These are phyloP conservation scores for Globisporangium carolinianum DNA, from an alignment of 352 stramenopile species.

Conservation along the genomic window DNA sequence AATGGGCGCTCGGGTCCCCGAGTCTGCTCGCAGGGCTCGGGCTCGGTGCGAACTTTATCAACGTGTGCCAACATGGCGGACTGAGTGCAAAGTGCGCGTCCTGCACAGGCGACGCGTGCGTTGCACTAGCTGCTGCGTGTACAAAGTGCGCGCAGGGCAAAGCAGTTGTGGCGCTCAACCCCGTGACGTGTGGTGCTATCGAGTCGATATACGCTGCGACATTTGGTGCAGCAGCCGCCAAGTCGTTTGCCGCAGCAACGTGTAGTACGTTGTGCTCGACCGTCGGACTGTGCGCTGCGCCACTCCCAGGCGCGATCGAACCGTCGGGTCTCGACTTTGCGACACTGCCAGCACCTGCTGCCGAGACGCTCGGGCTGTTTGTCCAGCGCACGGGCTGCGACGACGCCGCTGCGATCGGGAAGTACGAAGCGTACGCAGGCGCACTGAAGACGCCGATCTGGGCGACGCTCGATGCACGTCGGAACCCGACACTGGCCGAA, in stretches of 20 bases:
- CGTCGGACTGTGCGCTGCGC: slow-evolving; percentile 49
- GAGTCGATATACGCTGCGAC: slow-evolving; percentile 34
- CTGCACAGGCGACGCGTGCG: slow-evolving; percentile 28
- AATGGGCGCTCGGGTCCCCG: slow-evolving; percentile 70
- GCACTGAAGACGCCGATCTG: slow-evolving; percentile 25
- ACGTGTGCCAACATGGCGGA: slow-evolving; percentile 23
- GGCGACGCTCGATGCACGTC: slow-evolving; percentile 6
- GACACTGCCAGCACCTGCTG: slow-evolving; percentile 19
- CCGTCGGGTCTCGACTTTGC: slow-evolving; percentile 56
- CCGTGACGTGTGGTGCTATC: slow-evolving; percentile 29
- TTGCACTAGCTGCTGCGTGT: slow-evolving; percentile 28
- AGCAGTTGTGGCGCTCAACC: slow-evolving; percentile 35
- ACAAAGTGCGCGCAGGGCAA: slow-evolving; percentile 30
- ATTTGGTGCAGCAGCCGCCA: slow-evolving; percentile 32
- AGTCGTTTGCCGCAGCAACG: slow-evolving; percentile 25
- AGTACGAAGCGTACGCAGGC: slow-evolving; percentile 64
- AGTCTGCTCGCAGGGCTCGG: slow-evolving; percentile 57
- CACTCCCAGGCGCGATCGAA: slow-evolving; percentile 48
- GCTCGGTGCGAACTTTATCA: slow-evolving; percentile 48
- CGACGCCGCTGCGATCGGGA: slow-evolving; percentile 41
- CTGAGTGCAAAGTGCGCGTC: slow-evolving; percentile 38
- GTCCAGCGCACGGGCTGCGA: slow-evolving; percentile 65
- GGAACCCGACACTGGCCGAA: slow-evolving; percentile 17
- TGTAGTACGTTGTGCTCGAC: slow-evolving; percentile 33
- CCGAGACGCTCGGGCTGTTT: slow-evolving; percentile 29